Evolutionary conservation across 192 early-diverging fungal species (phyloP).

Genomic region (Mortierella alpina): DNA sequence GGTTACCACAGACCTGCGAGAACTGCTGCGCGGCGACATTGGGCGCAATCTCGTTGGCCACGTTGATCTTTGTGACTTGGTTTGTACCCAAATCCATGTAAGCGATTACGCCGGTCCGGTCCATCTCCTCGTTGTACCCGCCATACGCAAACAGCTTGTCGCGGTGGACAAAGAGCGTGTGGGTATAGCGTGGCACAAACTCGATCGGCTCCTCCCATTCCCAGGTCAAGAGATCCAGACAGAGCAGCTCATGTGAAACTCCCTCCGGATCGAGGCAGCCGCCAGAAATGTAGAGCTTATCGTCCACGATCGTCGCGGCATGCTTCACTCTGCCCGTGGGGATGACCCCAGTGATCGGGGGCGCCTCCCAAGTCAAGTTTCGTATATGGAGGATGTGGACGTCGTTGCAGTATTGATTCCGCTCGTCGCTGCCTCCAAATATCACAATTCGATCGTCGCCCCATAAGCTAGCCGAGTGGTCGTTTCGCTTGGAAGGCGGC

Average conservation of each 20-base stretch:
- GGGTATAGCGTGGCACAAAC: conserved; percentile 65
- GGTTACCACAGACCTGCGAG: conserved; percentile 68
- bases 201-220: conserved; percentile 66
- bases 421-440: conserved; percentile 72
- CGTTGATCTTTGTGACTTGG: conserved; percentile 59
- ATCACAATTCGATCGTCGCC: conserved; percentile 67
- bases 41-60: conserved; percentile 62
- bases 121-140: conserved; percentile 68
- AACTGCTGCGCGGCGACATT: conserved; percentile 69
- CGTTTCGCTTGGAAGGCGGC: conserved; percentile 67
- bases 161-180: conserved; percentile 66
- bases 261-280: conserved; percentile 51
- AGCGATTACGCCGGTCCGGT: conserved; percentile 61
- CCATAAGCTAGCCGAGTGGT: conserved; percentile 72
- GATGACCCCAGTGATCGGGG: conserved; percentile 57
- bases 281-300: conserved; percentile 74
- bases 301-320: conserved; percentile 68
- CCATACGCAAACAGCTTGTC: conserved; percentile 70
- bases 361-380: conserved; percentile 70
- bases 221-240: conserved; percentile 66
- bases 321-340: conserved; percentile 68
- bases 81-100: conserved; percentile 65
- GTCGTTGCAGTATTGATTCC: conserved; percentile 66
- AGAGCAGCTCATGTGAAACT: conserved; percentile 48
- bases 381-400: conserved; percentile 68